Evolutionary conservation across 768 basidiomycete genomes (phyloP).

Genomic region (Sistotremastrum suecicum): DNA sequence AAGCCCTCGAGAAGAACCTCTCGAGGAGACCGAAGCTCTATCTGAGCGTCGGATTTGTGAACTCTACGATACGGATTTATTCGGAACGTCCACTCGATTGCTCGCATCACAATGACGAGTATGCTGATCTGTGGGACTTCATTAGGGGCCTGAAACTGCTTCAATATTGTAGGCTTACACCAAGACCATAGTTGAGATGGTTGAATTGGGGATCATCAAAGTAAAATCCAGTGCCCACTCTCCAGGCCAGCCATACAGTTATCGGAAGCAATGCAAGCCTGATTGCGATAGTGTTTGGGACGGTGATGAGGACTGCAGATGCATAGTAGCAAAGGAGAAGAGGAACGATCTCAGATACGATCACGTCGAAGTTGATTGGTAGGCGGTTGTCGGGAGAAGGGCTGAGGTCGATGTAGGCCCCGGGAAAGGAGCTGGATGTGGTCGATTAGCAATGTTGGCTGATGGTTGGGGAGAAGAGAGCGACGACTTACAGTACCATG

Average conservation of each 20-base stretch:
- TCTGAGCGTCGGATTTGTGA: no score
- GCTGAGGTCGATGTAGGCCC: constrained; percentile 9
- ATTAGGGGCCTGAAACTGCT: no score
- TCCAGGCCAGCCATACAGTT: constrained; percentile 29
- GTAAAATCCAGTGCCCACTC: constrained; percentile 29
- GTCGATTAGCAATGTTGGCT: no score
- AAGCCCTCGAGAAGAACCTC: constrained; percentile 25
- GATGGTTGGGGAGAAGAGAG: no score
- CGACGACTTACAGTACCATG: no score
- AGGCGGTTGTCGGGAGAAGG: constrained; percentile 19
- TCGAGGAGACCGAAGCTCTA: neutral
- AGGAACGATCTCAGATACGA: constrained; percentile 25
- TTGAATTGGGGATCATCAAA: constrained; percentile 9
- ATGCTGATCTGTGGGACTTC: constrained; percentile 20
- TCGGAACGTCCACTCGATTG: constrained; percentile 27
- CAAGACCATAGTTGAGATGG: no score
- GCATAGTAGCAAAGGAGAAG: constrained; percentile 31
- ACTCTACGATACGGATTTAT: constrained; percentile 13
- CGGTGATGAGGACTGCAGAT: constrained; percentile 38
- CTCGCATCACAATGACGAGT: constrained; percentile 22
- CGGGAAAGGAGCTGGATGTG: no score
- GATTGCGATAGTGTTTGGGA: constrained; percentile 27
- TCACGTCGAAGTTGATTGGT: constrained; percentile 21
- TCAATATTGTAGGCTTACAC: no score
- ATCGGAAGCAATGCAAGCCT: constrained; percentile 36